These are phyloP conservation scores for Clavulina sp. DNA, from an alignment of 768 basidiomycete genomes.

Conservation along the genomic window DNA sequence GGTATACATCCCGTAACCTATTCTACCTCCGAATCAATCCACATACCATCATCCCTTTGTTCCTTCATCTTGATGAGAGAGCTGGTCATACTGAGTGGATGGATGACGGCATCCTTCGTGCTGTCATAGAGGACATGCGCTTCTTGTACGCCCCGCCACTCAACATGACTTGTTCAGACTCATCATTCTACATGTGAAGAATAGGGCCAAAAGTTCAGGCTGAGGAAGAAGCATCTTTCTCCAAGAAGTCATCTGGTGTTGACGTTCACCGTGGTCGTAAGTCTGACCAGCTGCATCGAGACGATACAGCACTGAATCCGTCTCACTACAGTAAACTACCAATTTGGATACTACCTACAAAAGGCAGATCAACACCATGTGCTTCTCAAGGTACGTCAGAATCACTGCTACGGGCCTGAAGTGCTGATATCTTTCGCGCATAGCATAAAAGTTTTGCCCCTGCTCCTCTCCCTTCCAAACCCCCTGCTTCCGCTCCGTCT, in stretches of 20 bases:
- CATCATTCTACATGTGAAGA: constrained; percentile 20
- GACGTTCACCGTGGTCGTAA: constrained; percentile 76
- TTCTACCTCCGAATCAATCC: constrained; percentile 72
- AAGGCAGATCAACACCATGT: constrained; percentile 69
- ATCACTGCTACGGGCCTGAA: neutral
- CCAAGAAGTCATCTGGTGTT: constrained; percentile 49
- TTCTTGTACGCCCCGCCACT: constrained; percentile 33
- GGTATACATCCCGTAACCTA: too few species aligned
- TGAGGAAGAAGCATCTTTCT: constrained; percentile 32
- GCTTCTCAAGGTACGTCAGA: constrained; percentile 51
- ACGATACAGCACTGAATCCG: constrained; percentile 2
- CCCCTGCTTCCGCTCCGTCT: constrained; percentile 8
- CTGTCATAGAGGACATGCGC: constrained; percentile 62
- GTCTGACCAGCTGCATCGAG: constrained; percentile 10
- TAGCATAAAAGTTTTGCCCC: constrained; percentile 3
- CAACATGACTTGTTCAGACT: neutral
- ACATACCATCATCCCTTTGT: constrained; percentile 56
- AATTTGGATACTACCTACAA: constrained; percentile 81
- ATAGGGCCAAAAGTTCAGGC: constrained; percentile 47
- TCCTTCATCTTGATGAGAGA: constrained; percentile 75
- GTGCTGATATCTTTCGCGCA: constrained; percentile 8
- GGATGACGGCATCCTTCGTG: constrained; percentile 63
- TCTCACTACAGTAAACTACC: constrained; percentile 50
- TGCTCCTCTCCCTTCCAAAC: neutral
- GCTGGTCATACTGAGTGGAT: constrained; percentile 66